These are phyloP conservation scores for Aspergillus alliaceus DNA, from an alignment of 2,329 filamentous ascomycete species.

Conservation along the genomic window DNA sequence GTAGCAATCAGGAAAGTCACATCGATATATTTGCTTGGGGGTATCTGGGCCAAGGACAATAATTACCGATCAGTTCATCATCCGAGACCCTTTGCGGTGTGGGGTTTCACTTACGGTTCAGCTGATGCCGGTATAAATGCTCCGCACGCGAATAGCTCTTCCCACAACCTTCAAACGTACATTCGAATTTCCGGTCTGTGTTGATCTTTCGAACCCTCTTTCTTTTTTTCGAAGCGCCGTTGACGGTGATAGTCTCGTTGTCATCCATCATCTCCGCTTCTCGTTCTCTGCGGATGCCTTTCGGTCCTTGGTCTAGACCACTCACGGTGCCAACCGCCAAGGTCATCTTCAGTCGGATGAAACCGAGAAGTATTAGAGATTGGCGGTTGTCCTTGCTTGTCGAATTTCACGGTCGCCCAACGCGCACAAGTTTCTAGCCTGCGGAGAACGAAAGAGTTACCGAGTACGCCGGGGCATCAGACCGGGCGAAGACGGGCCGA, in stretches of 20 bases:
- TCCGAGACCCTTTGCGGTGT: not conserved
- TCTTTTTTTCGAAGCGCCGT: constrained; percentile 16
- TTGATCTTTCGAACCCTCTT: constrained; percentile 45
- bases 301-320: constrained; percentile 13
- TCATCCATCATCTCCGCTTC: constrained; percentile 15
- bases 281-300: constrained; percentile 6
- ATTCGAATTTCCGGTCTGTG: constrained; percentile 65
- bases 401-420: not conserved
- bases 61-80: constrained; percentile 13
- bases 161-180: constrained; percentile 80
- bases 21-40: constrained; percentile 91
- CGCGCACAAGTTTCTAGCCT: not conserved
- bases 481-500: not conserved
- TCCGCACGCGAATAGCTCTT: constrained; percentile 97
- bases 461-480: not conserved
- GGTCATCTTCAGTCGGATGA: constrained; percentile 16
- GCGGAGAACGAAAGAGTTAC: not conserved
- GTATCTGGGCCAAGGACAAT: constrained; percentile 58
- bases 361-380: not conserved
- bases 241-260: constrained; percentile 12
- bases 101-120: constrained; percentile 69
- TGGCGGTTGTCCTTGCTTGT: not conserved
- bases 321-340: constrained; percentile 22
- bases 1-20: constrained; percentile 87
- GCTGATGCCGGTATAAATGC: constrained; percentile 92